Evolutionary conservation across 2,329 filamentous ascomycete species (phyloP).

Genomic region (Pyrenophora graminea): DNA sequence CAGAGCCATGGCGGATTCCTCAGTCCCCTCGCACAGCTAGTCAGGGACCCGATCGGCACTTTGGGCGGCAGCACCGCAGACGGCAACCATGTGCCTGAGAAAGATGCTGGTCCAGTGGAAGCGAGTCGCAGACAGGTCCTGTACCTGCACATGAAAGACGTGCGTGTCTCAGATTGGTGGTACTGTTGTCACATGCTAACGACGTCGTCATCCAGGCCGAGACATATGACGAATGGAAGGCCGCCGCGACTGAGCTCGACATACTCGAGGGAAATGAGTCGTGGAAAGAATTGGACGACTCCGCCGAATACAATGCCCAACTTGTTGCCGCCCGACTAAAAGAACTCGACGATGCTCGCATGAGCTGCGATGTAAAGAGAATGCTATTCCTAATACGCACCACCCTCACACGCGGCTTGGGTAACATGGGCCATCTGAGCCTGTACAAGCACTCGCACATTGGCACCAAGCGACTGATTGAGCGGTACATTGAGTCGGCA

Average conservation of each 20-base stretch:
- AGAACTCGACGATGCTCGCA: slow-evolving; percentile 74
- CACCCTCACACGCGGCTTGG: slow-evolving; percentile 76
- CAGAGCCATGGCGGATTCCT: slow-evolving; percentile 41
- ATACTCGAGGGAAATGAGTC: slow-evolving; percentile 75
- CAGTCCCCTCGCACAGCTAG: slow-evolving; percentile 42
- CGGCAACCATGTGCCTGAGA: slow-evolving; percentile 22
- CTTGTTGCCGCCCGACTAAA: slow-evolving; percentile 71
- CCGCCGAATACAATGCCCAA: slow-evolving; percentile 71
- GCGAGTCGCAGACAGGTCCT: slow-evolving; percentile 61
- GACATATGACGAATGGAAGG: slow-evolving; percentile 72
- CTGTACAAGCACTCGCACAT: slow-evolving; percentile 84
- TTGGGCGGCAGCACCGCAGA: slow-evolving; percentile 16
- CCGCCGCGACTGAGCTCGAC: slow-evolving; percentile 77
- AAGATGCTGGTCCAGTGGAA: slow-evolving; percentile 10
- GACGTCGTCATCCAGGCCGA: slow-evolving; percentile 59
- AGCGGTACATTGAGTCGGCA: slow-evolving; percentile 81
- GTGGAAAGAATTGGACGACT: slow-evolving; percentile 74
- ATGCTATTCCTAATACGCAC: slow-evolving; percentile 86
- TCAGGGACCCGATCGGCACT: slow-evolving; percentile 40
- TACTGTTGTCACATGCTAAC: slow-evolving; percentile 36
- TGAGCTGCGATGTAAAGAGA: slow-evolving; percentile 69
- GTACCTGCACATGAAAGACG: slow-evolving; percentile 67
- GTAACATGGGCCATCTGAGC: slow-evolving; percentile 80
- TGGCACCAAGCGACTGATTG: slow-evolving; percentile 85
- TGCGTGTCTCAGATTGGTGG: slow-evolving; percentile 48